Conservation (phyloP, 345 rosid genomes). For the Lagerstroemia speciosa region DNA sequence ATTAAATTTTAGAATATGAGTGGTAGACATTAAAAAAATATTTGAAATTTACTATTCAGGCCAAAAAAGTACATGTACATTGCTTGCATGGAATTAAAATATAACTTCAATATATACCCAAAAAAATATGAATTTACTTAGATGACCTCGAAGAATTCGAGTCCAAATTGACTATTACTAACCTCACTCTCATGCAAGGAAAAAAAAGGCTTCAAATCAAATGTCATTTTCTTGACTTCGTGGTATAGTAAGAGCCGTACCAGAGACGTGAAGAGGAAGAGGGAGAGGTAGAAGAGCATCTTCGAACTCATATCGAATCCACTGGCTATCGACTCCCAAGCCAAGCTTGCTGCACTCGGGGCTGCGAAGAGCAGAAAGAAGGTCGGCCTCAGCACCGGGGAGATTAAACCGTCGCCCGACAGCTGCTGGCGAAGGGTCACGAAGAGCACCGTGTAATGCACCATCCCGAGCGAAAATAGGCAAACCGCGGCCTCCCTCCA, state of each 20-base stretch:
- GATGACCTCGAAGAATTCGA: background rate
- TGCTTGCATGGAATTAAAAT: background rate
- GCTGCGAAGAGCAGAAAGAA: conserved; percentile 33
- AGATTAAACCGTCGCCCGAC: conserved; percentile 20
- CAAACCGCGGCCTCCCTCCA: conserved; percentile 32
- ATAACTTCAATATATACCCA: background rate
- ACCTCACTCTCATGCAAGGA: background rate
- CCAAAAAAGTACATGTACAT: no score
- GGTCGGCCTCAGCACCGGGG: conserved; percentile 28
- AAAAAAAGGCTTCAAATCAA: background rate
- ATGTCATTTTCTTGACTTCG: conserved; percentile 1
- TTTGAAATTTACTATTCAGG: no score
- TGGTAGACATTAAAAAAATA: no score
- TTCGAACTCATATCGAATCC: conserved; percentile 19
- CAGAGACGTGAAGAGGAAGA: conserved; percentile 53
- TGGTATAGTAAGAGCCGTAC: conserved; percentile 19
- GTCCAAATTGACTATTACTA: background rate
- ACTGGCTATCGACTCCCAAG: conserved; percentile 32
- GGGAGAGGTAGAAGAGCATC: conserved; percentile 51
- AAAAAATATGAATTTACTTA: no score
- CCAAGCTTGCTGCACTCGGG: conserved; percentile 35
- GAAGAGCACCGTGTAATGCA: conserved; percentile 39
- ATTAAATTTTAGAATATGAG: no score
- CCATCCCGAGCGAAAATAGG: conserved; percentile 35
- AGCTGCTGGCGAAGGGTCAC: conserved; percentile 36